A percentile compares a stretch with the other conserved stretches of the same genome.
Evolutionary conservation across 371 early-diverging fungal genomes (phyloP).

Genomic region (Mortierella sp.): DNA sequence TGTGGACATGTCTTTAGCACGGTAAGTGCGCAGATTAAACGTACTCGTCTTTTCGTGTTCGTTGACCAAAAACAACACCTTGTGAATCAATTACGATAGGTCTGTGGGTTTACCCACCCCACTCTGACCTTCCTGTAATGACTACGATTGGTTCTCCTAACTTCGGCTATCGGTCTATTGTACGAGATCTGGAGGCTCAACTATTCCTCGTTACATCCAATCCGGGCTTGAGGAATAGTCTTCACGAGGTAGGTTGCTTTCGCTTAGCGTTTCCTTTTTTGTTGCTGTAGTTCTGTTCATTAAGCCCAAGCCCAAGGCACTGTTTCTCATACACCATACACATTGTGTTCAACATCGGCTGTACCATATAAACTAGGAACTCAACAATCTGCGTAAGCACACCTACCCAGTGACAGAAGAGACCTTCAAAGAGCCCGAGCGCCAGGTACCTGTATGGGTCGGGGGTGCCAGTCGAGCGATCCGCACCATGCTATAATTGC

Average conservation of each 20-base stretch:
- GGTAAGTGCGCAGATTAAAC: not conserved
- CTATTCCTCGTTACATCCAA: slow-evolving; percentile 80
- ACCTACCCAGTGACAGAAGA: slow-evolving; percentile 46
- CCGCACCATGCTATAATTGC: slow-evolving; percentile 40
- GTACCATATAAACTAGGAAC: slow-evolving; percentile 26
- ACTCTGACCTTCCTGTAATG: slow-evolving; percentile 54
- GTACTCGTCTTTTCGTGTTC: not conserved
- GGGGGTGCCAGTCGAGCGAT: slow-evolving; percentile 49
- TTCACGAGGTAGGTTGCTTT: slow-evolving; percentile 69
- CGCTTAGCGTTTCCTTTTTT: not conserved
- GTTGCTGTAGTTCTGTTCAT: not conserved
- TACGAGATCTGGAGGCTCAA: slow-evolving; percentile 93
- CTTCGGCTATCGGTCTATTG: slow-evolving; percentile 91
- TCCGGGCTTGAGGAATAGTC: slow-evolving; percentile 63
- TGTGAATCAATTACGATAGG: slow-evolving; percentile 18
- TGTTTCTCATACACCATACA: not conserved
- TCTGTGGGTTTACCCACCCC: slow-evolving; percentile 56
- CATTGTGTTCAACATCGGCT: not conserved
- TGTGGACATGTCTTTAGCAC: no score
- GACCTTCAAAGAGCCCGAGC: slow-evolving; percentile 43
- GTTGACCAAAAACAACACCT: not conserved
- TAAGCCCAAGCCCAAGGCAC: no score
- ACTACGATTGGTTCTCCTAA: slow-evolving; percentile 96
- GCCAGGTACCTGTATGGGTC: slow-evolving; percentile 53
- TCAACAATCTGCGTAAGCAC: slow-evolving; percentile 28